Evolutionary conservation across 2,329 filamentous ascomycete species (phyloP).

Genomic region (Sarocladium strictum): DNA sequence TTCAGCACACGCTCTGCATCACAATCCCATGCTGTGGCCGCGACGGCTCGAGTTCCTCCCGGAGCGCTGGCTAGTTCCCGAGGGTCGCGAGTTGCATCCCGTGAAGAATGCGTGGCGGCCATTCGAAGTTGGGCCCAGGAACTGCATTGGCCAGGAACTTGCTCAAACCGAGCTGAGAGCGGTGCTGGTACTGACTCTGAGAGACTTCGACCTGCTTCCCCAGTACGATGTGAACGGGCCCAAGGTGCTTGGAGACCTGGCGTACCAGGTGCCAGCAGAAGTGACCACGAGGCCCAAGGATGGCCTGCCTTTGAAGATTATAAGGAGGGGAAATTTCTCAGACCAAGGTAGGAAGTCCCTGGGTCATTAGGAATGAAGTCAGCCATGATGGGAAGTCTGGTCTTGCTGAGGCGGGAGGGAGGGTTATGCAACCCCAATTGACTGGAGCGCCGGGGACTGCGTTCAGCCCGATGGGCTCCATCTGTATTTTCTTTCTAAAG

Average conservation of each 20-base stretch:
- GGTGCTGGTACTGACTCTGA: slow-evolving; percentile 40
- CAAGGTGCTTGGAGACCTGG: background rate
- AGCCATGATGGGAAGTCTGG: too few species aligned
- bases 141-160: slow-evolving; percentile 52
- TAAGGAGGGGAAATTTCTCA: background rate
- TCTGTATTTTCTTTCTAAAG: background rate
- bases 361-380: too few species aligned
- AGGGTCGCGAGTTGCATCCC: slow-evolving; percentile 17
- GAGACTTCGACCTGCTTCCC: slow-evolving; percentile 40
- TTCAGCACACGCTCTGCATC: slow-evolving; percentile 21
- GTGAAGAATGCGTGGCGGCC: slow-evolving; percentile 40
- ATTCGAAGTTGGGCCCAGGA: slow-evolving; percentile 46
- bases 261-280: background rate
- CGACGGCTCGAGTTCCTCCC: slow-evolving; percentile 32
- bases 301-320: background rate
- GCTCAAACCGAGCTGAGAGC: slow-evolving; percentile 46
- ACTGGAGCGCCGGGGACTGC: background rate
- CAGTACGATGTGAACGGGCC: background rate
- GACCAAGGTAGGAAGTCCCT: too few species aligned
- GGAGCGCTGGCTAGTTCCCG: slow-evolving; percentile 31
- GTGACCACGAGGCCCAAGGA: background rate
- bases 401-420: too few species aligned
- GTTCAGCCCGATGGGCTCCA: background rate
- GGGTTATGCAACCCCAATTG: background rate
- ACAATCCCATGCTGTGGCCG: slow-evolving; percentile 30